These are phyloP conservation scores for Ascochyta koolunga DNA, from an alignment of 2,329 filamentous ascomycete genomes.

Conservation along the genomic window DNA sequence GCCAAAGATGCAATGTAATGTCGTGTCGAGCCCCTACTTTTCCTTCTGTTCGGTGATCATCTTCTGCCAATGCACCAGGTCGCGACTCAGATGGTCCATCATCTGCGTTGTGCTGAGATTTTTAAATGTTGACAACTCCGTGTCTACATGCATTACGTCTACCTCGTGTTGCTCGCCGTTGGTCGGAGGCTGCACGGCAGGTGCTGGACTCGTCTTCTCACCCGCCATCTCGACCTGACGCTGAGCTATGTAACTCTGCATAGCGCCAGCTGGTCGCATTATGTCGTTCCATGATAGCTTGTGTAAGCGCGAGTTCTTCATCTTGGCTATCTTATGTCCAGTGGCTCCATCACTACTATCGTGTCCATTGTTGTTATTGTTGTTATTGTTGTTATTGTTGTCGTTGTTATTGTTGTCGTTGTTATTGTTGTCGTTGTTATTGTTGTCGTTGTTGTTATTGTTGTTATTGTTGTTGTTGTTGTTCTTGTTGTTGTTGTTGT, in stretches of 20 bases:
- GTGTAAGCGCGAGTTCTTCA: constrained; percentile 60
- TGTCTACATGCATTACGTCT: constrained; percentile 51
- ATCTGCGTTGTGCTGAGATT: constrained; percentile 81
- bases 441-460: too few relatives aligned
- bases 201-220: constrained; percentile 48
- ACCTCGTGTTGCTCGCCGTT: constrained; percentile 31
- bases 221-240: constrained; percentile 86
- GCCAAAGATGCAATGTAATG: constrained; percentile 11
- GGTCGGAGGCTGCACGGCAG: constrained; percentile 32
- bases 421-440: too few relatives aligned
- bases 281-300: constrained; percentile 84
- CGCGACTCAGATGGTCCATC: constrained; percentile 84
- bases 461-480: constrained; percentile 40
- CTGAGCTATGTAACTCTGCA: constrained; percentile 87
- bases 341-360: constrained; percentile 63
- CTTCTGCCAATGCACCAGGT: constrained; percentile 85
- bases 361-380: constrained; percentile 42
- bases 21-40: constrained; percentile 23
- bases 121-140: constrained; percentile 62
- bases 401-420: too few relatives aligned
- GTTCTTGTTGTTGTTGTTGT: constrained; percentile 36
- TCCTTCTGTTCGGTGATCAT: constrained; percentile 41
- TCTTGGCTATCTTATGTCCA: constrained; percentile 65
- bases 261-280: constrained; percentile 80
- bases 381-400: too few relatives aligned